phyloP scores from a whole-genome alignment of 352 stramenopile genomes.

The Blastocystis sp. region DNA sequence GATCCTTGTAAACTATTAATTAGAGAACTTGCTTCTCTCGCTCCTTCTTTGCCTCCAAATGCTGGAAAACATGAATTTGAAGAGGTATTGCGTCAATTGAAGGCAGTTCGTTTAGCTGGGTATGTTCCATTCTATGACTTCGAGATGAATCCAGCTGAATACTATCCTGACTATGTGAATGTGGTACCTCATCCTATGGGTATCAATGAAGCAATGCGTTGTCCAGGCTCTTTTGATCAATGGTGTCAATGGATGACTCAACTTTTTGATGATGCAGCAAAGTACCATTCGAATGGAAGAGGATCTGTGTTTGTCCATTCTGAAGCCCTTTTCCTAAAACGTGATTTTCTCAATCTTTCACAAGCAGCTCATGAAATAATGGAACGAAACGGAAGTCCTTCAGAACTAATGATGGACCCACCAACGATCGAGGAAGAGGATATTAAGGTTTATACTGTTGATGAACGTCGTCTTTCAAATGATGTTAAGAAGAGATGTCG shows the following conservation, averaged over 20 bases:
- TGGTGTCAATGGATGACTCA: constrained; percentile 18
- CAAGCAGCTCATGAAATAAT: not conserved
- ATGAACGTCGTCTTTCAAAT: not conserved
- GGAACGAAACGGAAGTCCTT: not conserved
- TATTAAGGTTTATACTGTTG: not conserved
- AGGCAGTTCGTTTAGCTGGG: constrained; percentile 1
- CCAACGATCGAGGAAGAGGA: not conserved
- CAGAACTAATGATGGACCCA: not conserved
- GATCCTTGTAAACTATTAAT: constrained; percentile 36
- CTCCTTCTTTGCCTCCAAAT: not conserved
- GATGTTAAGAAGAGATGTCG: not conserved
- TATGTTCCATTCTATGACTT: constrained; percentile 45
- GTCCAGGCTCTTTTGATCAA: constrained; percentile 18
- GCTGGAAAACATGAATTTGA: constrained; percentile 7
- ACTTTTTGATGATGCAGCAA: constrained; percentile 21
- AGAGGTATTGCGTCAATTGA: not conserved
- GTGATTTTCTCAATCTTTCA: not conserved
- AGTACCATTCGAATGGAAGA: constrained; percentile 15
- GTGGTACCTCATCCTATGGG: constrained; percentile 13
- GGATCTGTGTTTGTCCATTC: constrained; percentile 29
- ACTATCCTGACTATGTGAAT: constrained; percentile 9
- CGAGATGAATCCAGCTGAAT: constrained; percentile 38
- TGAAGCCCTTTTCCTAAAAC: constrained; percentile 22
- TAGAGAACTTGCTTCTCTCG: constrained; percentile 7
- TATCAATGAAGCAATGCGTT: constrained; percentile 19